Evolutionary conservation across 768 basidiomycete species (phyloP).

Genomic region (Boletales sp.): DNA sequence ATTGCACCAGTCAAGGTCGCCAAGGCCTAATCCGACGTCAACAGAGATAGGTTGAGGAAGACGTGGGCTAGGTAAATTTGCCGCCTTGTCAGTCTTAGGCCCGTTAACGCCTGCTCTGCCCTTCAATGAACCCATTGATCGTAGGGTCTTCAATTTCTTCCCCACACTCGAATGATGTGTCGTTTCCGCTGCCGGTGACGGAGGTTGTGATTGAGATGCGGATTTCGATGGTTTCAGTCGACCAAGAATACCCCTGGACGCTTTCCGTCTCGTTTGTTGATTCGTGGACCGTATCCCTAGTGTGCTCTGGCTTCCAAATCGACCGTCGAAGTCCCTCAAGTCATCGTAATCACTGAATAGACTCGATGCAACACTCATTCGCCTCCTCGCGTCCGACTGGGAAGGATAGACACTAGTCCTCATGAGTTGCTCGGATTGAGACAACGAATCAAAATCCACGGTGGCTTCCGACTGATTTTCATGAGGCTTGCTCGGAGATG

Average conservation of each 20-base stretch:
- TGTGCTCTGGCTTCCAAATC: slow-evolving; percentile 79
- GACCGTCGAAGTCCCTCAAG: slow-evolving; percentile 79
- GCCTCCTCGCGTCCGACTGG: slow-evolving; percentile 40
- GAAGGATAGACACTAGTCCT: slow-evolving; percentile 27
- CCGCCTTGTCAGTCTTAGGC: slow-evolving; percentile 29
- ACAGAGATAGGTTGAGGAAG: slow-evolving; percentile 52
- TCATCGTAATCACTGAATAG: slow-evolving; percentile 87
- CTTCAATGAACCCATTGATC: slow-evolving; percentile 80
- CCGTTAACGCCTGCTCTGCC: slow-evolving; percentile 36
- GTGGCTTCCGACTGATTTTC: slow-evolving; percentile 16
- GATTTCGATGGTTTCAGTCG: slow-evolving; percentile 49
- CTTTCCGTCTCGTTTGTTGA: slow-evolving; percentile 48
- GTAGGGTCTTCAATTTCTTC: slow-evolving; percentile 66
- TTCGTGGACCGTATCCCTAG: slow-evolving; percentile 45
- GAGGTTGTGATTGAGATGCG: slow-evolving; percentile 42
- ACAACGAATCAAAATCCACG: slow-evolving; percentile 15
- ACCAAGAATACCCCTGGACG: slow-evolving; percentile 65
- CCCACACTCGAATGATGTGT: slow-evolving; percentile 30
- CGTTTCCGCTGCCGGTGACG: slow-evolving; percentile 40
- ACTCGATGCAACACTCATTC: slow-evolving; percentile 71
- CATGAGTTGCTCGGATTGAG: slow-evolving; percentile 18
- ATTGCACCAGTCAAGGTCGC: slow-evolving; percentile 51
- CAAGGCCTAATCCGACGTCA: slow-evolving; percentile 55
- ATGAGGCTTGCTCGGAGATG: slow-evolving; percentile 31
- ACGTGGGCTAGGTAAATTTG: slow-evolving; percentile 46